phyloP scores from a whole-genome alignment of 1,284 basidiomycete genomes.

The Earliella scabrosa region DNA sequence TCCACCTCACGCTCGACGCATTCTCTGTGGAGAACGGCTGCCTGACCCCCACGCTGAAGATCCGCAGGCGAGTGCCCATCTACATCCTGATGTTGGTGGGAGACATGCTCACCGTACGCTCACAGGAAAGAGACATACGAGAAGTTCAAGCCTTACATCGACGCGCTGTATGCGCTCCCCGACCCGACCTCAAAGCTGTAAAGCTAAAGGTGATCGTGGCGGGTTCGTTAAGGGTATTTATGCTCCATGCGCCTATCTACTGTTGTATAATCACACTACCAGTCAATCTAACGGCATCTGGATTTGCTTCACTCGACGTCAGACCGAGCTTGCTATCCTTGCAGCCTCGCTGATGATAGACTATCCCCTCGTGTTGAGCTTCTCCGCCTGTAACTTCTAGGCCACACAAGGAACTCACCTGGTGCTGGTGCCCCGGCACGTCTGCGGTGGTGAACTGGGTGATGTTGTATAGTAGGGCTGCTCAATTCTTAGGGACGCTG shows the following conservation, averaged over 20 bases:
- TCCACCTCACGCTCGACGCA: constrained; percentile 72
- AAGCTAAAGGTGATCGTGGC: background rate
- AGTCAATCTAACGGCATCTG: too few species aligned
- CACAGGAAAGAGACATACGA: constrained; percentile 66
- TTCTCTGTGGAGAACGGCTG: constrained; percentile 82
- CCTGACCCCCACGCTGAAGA: constrained; percentile 84
- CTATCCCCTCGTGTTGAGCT: constrained; percentile 40
- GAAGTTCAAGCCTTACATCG: constrained; percentile 68
- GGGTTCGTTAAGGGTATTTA: background rate
- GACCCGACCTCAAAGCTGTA: constrained; percentile 43
- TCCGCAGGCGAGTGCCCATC: constrained; percentile 55
- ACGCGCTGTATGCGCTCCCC: constrained; percentile 66
- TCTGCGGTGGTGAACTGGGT: constrained; percentile 87
- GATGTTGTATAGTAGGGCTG: too few species aligned
- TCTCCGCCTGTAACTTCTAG: background rate
- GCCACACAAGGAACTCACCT: constrained; percentile 53
- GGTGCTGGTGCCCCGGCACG: constrained; percentile 71
- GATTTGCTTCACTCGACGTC: too few species aligned
- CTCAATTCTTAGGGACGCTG: too few species aligned
- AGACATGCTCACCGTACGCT: background rate
- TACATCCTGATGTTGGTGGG: background rate
- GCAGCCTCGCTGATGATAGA: constrained; percentile 79
- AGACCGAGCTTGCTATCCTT: constrained; percentile 44
- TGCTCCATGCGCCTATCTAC: background rate
- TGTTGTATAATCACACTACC: background rate